These are phyloP conservation scores for Globisporangium nunn DNA, from an alignment of 352 stramenopile genomes.

Conservation along the genomic window DNA sequence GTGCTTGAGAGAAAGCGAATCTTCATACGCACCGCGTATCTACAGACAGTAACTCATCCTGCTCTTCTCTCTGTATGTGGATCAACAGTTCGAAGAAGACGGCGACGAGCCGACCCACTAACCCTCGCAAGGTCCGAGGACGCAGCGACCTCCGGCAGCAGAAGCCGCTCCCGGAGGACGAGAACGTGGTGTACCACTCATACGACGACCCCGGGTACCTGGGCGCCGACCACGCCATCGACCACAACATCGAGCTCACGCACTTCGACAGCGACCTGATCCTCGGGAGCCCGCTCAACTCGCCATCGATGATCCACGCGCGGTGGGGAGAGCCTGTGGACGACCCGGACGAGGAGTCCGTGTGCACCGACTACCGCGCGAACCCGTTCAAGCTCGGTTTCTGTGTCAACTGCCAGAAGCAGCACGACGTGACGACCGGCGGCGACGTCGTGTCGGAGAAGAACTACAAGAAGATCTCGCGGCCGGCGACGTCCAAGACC, in stretches of 20 bases:
- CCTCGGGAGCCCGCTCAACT: slow-evolving; percentile 65
- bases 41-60: background rate
- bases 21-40: no score
- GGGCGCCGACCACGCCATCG: slow-evolving; percentile 28
- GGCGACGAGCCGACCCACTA: slow-evolving; percentile 2
- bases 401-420: slow-evolving; percentile 88
- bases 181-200: slow-evolving; percentile 53
- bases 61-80: background rate
- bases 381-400: slow-evolving; percentile 86
- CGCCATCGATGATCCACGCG: slow-evolving; percentile 75
- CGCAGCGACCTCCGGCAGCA: slow-evolving; percentile 23
- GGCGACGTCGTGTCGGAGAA: slow-evolving; percentile 61
- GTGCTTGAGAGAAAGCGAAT: background rate
- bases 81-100: background rate
- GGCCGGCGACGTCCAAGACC: slow-evolving; percentile 60
- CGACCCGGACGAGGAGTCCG: slow-evolving; percentile 72
- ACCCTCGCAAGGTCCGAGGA: slow-evolving; percentile 15
- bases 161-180: slow-evolving; percentile 19
- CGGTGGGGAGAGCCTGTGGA: slow-evolving; percentile 80
- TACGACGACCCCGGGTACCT: slow-evolving; percentile 78
- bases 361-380: slow-evolving; percentile 72
- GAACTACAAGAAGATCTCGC: slow-evolving; percentile 80
- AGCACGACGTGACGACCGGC: slow-evolving; percentile 74
- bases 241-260: slow-evolving; percentile 45
- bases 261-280: slow-evolving; percentile 78